These are phyloP conservation scores for Meredithiella fracta DNA, from an alignment of 2,329 filamentous ascomycete species.

Conservation along the genomic window DNA sequence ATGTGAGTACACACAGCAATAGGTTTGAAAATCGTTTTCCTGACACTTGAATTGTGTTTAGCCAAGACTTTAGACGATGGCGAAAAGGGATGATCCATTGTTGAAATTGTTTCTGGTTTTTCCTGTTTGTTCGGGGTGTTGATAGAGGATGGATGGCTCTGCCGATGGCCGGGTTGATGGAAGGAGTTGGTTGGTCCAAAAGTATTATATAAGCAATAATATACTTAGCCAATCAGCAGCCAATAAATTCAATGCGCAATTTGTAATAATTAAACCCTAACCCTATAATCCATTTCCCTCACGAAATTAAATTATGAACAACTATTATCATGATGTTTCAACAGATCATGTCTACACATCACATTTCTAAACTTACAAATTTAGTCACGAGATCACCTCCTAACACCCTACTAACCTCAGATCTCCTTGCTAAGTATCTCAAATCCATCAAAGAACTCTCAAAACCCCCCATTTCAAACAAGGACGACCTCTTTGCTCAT, in stretches of 20 bases:
- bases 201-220: not conserved
- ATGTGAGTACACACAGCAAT: too few relatives aligned
- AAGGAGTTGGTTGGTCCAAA: not conserved
- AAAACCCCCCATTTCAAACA: not conserved
- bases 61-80: too few relatives aligned
- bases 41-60: too few relatives aligned
- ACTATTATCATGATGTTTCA: too few relatives aligned
- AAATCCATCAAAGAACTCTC: not conserved
- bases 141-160: not conserved
- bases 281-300: too few relatives aligned
- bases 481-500: not conserved
- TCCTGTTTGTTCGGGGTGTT: not conserved
- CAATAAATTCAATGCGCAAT: too few relatives aligned
- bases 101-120: not conserved
- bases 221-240: too few relatives aligned
- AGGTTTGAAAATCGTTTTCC: too few relatives aligned
- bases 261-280: not conserved
- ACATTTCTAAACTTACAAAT: too few relatives aligned
- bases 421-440: not conserved
- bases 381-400: not conserved
- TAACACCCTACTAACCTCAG: not conserved
- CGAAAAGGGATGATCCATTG: too few relatives aligned
- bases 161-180: not conserved
- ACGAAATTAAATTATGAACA: too few relatives aligned
- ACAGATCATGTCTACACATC: too few relatives aligned